Evolutionary conservation across 768 basidiomycete genomes (phyloP), one percentile per base, ranked within the genome.

Genomic region (Lyophyllum shimeji): DNA sequence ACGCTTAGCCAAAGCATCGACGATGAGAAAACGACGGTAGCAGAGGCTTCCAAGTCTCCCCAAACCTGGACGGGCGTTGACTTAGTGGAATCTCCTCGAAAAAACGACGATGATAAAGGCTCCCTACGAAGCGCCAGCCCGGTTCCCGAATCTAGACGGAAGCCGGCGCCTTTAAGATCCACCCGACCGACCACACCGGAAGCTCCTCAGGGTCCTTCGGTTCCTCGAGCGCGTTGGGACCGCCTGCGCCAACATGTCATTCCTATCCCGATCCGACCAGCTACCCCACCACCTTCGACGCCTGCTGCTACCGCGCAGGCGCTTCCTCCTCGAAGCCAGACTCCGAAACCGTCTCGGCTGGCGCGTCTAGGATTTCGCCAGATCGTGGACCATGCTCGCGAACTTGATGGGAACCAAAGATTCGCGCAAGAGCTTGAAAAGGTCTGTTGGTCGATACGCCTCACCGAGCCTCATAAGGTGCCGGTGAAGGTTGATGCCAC

Each of bases 321-420:
- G 50, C 65, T 53, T 29, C 66, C 58, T 47, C 60, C 39, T 60
- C 59, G 66, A 33, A 67, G 65, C 44, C 73, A 71, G 49, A 72
- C 81, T 0, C 78, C 82, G 9, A 85, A 82, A 60, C 75, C 74
- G 4, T 82, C 80, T 31, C 74, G 80, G 13, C 65, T 86, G 27
- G 75, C 76, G 6, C 76, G 76, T 45, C 67, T 85, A 12, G 84
- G 81, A 1, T 83, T 87, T 59, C 76, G 77, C 46, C 84, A 89
- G 21, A 82, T 87, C 12, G 86, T 88, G 0, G 87, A 89, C 31
- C 78, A 83, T 53, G 86, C 74, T 2, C 78, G 78, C 24, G 84
- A 82, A 52, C 72, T 75, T 39, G 81, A 84, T 42, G 80, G 84
- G 46, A 68, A 70, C 15, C 75, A 74, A 13, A 77, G 73, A 60